Percentiles rank a stretch among this genome's conserved stretches.
Evolutionary conservation across 768 basidiomycete species (phyloP).

Genomic region (Russula compacta): DNA sequence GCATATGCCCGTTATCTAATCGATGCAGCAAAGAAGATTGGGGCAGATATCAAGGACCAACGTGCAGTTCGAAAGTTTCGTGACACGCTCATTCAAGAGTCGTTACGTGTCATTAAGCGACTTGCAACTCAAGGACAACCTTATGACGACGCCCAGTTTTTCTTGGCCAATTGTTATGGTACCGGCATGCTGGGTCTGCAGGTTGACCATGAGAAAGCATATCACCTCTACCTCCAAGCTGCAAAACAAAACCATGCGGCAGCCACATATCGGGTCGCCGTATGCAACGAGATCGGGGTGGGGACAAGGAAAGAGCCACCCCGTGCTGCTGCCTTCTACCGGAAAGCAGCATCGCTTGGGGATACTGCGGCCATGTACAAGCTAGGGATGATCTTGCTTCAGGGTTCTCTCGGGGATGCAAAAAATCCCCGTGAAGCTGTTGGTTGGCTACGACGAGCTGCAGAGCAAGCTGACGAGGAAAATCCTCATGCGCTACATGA

Average conservation of each 20-base stretch:
- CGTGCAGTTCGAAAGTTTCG: slow-evolving; percentile 85
- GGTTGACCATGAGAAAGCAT: slow-evolving; percentile 96
- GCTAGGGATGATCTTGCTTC: slow-evolving; percentile 93
- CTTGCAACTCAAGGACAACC: slow-evolving; percentile 88
- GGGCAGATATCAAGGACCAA: slow-evolving; percentile 62
- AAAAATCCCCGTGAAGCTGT: slow-evolving; percentile 87
- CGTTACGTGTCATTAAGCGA: slow-evolving; percentile 85
- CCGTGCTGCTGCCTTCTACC: slow-evolving; percentile 90
- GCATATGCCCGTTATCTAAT: slow-evolving; percentile 98
- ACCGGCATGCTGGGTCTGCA: slow-evolving; percentile 92
- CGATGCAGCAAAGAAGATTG: slow-evolving; percentile 92
- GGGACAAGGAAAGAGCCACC: slow-evolving; percentile 84
- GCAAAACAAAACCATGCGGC: slow-evolving; percentile 95
- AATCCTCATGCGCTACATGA: slow-evolving; percentile 97
- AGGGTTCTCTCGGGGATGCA: slow-evolving; percentile 73
- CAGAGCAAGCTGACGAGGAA: slow-evolving; percentile 95
- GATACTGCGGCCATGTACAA: slow-evolving; percentile 99
- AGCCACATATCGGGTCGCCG: slow-evolving; percentile 93
- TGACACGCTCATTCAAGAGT: slow-evolving; percentile 78
- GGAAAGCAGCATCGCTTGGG: slow-evolving; percentile 91
- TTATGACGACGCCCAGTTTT: slow-evolving; percentile 96
- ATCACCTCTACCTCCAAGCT: slow-evolving; percentile 93
- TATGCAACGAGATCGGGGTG: slow-evolving; percentile 97
- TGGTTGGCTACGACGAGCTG: slow-evolving; percentile 89
- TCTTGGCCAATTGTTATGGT: slow-evolving; percentile 94